A percentile compares a stretch with the other conserved stretches of the same genome.
phyloP scores from a whole-genome alignment of 2,329 filamentous ascomycete genomes.

The Trichoderma asperellum region DNA sequence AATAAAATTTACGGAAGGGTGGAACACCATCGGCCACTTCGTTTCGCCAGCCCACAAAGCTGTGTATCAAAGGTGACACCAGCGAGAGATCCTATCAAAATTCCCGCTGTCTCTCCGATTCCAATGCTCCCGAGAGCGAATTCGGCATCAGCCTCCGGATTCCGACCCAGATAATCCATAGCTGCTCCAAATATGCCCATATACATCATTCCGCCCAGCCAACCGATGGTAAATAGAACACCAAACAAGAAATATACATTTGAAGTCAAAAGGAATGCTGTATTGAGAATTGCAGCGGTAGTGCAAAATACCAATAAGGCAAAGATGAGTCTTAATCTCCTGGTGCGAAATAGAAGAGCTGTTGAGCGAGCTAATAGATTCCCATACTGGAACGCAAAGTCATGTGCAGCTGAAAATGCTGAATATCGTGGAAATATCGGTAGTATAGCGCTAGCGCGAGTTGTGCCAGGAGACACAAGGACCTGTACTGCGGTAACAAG shows the following conservation, averaged over 20 bases:
- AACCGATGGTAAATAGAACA: not conserved
- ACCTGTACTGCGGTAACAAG: constrained; percentile 8
- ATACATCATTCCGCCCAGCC: constrained; percentile 4
- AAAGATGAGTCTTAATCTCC: constrained; percentile 9
- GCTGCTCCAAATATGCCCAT: not conserved
- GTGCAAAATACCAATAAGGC: not conserved
- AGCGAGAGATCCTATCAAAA: constrained; percentile 1
- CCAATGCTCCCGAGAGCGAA: constrained; percentile 13
- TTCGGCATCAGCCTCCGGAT: constrained; percentile 1
- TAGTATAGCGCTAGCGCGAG: not conserved
- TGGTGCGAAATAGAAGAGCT: not conserved
- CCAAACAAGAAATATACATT: not conserved
- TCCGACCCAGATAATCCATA: constrained; percentile 8
- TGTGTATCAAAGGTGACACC: constrained; percentile 1
- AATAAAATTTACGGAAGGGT: not conserved
- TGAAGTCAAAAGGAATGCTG: not conserved
- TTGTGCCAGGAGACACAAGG: not conserved
- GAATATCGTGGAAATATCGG: not conserved
- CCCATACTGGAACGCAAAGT: not conserved
- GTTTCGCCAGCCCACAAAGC: constrained; percentile 13
- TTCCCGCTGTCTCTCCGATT: constrained; percentile 3
- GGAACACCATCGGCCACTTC: constrained; percentile 15
- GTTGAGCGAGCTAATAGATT: constrained; percentile 6
- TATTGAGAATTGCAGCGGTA: not conserved
- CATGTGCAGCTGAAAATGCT: not conserved